These are phyloP conservation scores for Trifolium pratense DNA, from an alignment of 306 rosid genomes.

Conservation along the genomic window DNA sequence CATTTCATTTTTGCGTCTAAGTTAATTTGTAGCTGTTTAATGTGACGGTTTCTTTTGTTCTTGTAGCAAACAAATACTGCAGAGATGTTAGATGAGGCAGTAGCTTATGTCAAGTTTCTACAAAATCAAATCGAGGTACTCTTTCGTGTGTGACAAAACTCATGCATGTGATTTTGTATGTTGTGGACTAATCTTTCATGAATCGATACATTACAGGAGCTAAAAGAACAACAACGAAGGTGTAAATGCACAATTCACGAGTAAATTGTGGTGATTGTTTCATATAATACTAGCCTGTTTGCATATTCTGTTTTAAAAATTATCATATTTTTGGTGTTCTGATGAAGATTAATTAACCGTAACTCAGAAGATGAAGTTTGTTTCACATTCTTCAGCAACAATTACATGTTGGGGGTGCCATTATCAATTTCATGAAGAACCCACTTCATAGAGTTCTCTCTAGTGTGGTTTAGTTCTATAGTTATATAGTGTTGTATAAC, in stretches of 20 bases:
- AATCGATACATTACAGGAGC: constrained; percentile 69
- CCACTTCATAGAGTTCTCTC: constrained; percentile 17
- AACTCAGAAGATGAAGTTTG: constrained; percentile 44
- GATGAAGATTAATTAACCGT: constrained; percentile 39
- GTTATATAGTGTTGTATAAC: constrained; percentile 7
- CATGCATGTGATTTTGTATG: background rate
- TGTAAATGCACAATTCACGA: constrained; percentile 71
- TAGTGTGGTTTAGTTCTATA: background rate
- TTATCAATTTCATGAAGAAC: constrained; percentile 37
- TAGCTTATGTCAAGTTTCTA: constrained; percentile 83
- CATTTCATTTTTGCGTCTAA: background rate
- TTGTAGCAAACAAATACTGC: constrained; percentile 97
- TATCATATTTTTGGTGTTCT: constrained; percentile 43
- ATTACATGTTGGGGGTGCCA: constrained; percentile 36
- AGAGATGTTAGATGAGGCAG: constrained; percentile 91
- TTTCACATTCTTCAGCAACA: constrained; percentile 46
- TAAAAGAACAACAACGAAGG: constrained; percentile 68
- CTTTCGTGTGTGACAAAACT: constrained; percentile 5
- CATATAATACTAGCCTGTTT: background rate
- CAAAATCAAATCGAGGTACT: constrained; percentile 89
- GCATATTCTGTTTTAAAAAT: constrained; percentile 42
- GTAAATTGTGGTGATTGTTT: constrained; percentile 41
- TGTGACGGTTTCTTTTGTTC: constrained; percentile 27
- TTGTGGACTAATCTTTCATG: background rate
- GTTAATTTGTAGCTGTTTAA: background rate